Percentiles rank a stretch among this genome's conserved stretches.
Conservation (phyloP, 1,284 basidiomycete species). For the Ganoderma multipileum region DNA sequence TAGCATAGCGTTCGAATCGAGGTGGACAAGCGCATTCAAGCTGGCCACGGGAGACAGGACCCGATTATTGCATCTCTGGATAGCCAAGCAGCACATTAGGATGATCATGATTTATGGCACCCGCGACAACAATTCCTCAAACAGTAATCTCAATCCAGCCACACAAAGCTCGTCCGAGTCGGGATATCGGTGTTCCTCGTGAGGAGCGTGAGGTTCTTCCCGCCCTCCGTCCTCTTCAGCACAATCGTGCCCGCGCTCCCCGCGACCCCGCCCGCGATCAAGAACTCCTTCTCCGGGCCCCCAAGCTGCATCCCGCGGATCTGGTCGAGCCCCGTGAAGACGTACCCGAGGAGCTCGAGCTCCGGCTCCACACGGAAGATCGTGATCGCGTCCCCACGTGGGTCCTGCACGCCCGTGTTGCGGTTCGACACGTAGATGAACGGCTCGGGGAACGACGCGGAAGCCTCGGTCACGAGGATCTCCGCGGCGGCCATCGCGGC, state of each 20-base stretch:
- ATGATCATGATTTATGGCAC: background rate
- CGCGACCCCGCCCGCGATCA: conserved; percentile 60
- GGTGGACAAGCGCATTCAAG: too few species aligned
- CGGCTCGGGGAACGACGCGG: conserved; percentile 40
- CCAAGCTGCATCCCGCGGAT: conserved; percentile 70
- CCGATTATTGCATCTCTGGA: too few species aligned
- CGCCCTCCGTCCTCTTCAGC: conserved; percentile 59
- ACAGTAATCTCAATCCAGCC: conserved; percentile 29
- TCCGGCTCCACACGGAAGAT: conserved; percentile 40
- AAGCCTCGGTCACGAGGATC: conserved; percentile 42
- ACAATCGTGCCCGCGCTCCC: conserved; percentile 63
- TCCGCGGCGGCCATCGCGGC: conserved; percentile 62
- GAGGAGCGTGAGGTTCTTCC: conserved; percentile 56
- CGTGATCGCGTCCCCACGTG: conserved; percentile 46
- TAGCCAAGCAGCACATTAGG: too few species aligned
- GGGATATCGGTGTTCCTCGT: conserved; percentile 58
- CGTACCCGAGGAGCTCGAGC: conserved; percentile 51
- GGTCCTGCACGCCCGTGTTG: conserved; percentile 45
- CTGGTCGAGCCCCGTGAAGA: conserved; percentile 69
- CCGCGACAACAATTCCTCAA: background rate
- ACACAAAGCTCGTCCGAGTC: conserved; percentile 62
- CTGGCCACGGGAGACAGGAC: too few species aligned
- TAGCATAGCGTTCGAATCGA: too few species aligned
- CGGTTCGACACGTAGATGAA: conserved; percentile 50
- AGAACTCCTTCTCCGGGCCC: conserved; percentile 57